phyloP scores from a whole-genome alignment of 805 yeast genomes.

The Kodamaea hsintzibuensis region DNA sequence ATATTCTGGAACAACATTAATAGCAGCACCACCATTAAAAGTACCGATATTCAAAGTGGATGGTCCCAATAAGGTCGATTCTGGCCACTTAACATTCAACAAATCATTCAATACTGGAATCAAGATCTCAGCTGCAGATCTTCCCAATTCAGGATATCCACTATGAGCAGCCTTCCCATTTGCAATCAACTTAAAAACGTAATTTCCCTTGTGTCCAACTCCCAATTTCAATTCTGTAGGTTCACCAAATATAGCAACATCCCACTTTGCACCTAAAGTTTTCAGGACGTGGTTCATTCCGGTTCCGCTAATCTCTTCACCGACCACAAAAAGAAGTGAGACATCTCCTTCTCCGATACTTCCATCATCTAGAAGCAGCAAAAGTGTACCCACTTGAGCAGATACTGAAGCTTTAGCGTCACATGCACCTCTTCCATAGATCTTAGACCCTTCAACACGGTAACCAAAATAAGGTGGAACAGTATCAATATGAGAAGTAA shows the following conservation, averaged over 20 bases:
- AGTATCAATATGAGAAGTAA: slow-evolving; percentile 71
- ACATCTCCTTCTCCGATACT: slow-evolving; percentile 54
- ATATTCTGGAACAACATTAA: slow-evolving; percentile 62
- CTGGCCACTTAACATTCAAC: slow-evolving; percentile 47
- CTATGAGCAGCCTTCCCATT: slow-evolving; percentile 64
- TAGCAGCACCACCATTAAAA: slow-evolving; percentile 62
- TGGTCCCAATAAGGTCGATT: slow-evolving; percentile 54
- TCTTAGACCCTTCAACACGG: slow-evolving; percentile 44
- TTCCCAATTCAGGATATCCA: slow-evolving; percentile 70
- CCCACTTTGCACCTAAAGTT: slow-evolving; percentile 50
- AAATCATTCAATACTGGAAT: slow-evolving; percentile 51
- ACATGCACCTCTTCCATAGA: slow-evolving; percentile 66
- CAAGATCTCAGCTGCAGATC: slow-evolving; percentile 59
- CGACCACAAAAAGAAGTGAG: slow-evolving; percentile 62
- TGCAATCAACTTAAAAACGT: slow-evolving; percentile 41
- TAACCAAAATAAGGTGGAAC: slow-evolving; percentile 68
- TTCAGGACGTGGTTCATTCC: slow-evolving; percentile 56
- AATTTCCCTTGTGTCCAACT: slow-evolving; percentile 68
- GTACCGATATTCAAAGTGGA: slow-evolving; percentile 63
- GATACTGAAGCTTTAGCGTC: slow-evolving; percentile 78
- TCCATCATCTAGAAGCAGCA: slow-evolving; percentile 43
- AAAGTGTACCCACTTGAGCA: slow-evolving; percentile 55
- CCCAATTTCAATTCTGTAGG: slow-evolving; percentile 72
- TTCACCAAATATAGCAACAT: slow-evolving; percentile 67
- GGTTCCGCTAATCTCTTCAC: slow-evolving; percentile 65